phyloP scores from a whole-genome alignment of 176 grass and related monocot genomes.

The Zea luxurians region DNA sequence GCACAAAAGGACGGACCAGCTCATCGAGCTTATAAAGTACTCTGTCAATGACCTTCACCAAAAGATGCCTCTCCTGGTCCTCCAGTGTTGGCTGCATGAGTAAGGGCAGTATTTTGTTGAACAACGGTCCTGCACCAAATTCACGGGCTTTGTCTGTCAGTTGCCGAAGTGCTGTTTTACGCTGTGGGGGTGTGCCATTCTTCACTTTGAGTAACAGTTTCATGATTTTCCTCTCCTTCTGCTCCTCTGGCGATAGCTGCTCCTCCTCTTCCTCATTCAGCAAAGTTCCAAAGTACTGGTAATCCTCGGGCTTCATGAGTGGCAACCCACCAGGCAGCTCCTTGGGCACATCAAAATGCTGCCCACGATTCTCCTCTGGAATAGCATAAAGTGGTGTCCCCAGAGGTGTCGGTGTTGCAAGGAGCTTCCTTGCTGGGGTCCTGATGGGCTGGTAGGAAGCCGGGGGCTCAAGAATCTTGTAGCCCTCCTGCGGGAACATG shows the following conservation, averaged over 20 bases:
- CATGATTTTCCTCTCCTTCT: constrained; percentile 97
- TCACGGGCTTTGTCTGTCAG: constrained; percentile 93
- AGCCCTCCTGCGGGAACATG: constrained; percentile 85
- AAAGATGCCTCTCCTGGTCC: constrained; percentile 92
- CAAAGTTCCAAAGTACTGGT: constrained; percentile 88
- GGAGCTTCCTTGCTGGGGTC: constrained; percentile 91
- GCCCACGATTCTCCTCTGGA: constrained; percentile 90
- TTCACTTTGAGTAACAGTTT: constrained; percentile 86
- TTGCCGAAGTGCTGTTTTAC: constrained; percentile 88
- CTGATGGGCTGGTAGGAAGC: constrained; percentile 84
- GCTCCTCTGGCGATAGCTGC: constrained; percentile 81
- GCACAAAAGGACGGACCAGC: constrained; percentile 92
- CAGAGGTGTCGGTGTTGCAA: constrained; percentile 85
- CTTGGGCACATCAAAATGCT: constrained; percentile 95
- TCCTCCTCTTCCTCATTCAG: constrained; percentile 95
- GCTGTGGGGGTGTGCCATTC: constrained; percentile 84
- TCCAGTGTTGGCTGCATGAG: constrained; percentile 97
- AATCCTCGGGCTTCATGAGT: constrained; percentile 95
- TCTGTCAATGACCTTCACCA: constrained; percentile 97
- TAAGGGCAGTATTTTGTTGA: constrained; percentile 94
- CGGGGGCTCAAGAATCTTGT: constrained; percentile 88
- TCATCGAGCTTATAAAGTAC: constrained; percentile 98
- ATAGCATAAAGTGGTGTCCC: constrained; percentile 78
- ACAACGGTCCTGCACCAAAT: constrained; percentile 82
- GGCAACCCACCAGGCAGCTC: constrained; percentile 71